Evolutionary conservation across 208 protist genomes (phyloP), one percentile per base, ranked within the genome.

Genomic region (Leishmania braziliensis): DNA sequence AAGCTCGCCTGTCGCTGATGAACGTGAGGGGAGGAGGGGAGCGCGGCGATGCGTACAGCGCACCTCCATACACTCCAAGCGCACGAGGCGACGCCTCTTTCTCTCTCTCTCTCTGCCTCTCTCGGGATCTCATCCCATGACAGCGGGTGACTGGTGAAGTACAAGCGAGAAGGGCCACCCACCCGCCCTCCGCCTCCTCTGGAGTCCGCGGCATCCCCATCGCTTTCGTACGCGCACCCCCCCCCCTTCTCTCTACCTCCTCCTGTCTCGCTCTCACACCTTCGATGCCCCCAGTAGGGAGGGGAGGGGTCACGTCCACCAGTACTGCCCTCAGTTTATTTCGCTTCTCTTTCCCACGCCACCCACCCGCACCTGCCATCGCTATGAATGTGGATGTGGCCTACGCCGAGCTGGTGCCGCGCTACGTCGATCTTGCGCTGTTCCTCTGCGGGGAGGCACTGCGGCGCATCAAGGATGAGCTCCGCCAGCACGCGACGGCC

Each of bases 381-480:
- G 8, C 39, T 16, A 86, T 86, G 82, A 78, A 86, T 26, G 43
- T 51, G 2, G 82, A 82, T 3, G 78, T 82, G 2, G 77, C 82
- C 36, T 60, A 80, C 65, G 73, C 82, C 5, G 82, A 79, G 46
- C 54, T 63, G 65, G 81, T 89, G 48, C 91, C 91, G 29, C 86
- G 89, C n/a, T 81, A 81, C 43, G 83, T 83, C 29, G 91, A 95
- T 76, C 53, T 95, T 29, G 91, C 86, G 0, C 81, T 95, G 62
- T 84, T 92, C 68, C 70, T 95, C n/a, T 95, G 91, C 75, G 86
- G 84, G 0, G 77, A 72, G 33, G 84, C 85, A 5, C 82, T 95
- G 39, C 73, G 81, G 8, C 73, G 50, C 33, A 60, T 88, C 23
- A 82, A 83, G 50, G 66, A 18, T 8, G 81, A 74, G 20, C 84